phyloP scores from a whole-genome alignment of 352 stramenopile species.

The Phytophthora brassicae region DNA sequence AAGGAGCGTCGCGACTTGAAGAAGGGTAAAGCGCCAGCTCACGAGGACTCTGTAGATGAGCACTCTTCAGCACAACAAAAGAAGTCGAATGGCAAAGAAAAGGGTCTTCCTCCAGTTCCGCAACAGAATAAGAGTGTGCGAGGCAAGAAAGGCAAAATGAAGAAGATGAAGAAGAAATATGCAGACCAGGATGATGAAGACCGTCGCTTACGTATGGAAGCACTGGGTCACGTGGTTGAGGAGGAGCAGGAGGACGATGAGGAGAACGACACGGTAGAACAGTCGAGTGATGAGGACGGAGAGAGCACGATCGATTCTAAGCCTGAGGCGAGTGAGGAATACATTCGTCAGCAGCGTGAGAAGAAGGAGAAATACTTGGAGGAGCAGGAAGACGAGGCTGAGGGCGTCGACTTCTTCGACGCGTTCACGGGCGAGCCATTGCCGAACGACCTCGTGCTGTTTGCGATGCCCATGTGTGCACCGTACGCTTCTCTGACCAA shows the following conservation, averaged over 20 bases:
- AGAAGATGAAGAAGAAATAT: constrained; percentile 97
- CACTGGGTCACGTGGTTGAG: constrained; percentile 70
- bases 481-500: constrained; percentile 85
- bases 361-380: constrained; percentile 85
- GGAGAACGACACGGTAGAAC: constrained; percentile 26
- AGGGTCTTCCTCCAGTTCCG: neutral
- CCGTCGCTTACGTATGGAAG: constrained; percentile 90
- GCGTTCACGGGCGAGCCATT: constrained; percentile 80
- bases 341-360: constrained; percentile 73
- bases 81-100: constrained; percentile 44
- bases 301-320: constrained; percentile 6
- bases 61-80: constrained; percentile 20
- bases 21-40: constrained; percentile 45
- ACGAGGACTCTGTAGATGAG: constrained; percentile 20
- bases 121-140: constrained; percentile 57
- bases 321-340: constrained; percentile 44
- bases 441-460: constrained; percentile 85
- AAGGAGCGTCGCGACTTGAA: constrained; percentile 84
- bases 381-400: constrained; percentile 82
- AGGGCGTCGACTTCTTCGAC: constrained; percentile 81
- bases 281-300: constrained; percentile 20
- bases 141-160: constrained; percentile 95
- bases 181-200: constrained; percentile 97
- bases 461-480: constrained; percentile 90
- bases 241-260: constrained; percentile 37